phyloP scores from a whole-genome alignment of 1,284 basidiomycete species.

The Xanthoconium separans region DNA sequence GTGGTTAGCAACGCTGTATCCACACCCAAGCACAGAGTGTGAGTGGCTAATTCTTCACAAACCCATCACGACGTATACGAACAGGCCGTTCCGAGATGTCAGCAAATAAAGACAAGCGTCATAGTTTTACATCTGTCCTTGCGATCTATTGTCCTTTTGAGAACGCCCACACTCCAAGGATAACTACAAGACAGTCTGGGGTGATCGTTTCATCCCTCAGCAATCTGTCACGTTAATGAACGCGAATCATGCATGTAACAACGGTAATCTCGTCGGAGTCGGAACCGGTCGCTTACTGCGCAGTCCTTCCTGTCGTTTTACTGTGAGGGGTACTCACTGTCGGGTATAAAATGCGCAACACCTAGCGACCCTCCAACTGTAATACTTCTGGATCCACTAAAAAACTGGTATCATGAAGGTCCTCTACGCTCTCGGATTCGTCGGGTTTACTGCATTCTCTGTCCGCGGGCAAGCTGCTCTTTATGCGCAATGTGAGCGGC shows the following conservation, averaged over 20 bases:
- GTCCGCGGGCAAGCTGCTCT: slow-evolving; percentile 9
- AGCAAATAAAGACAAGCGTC: no score
- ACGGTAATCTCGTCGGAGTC: neutral
- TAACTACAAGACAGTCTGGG: no score
- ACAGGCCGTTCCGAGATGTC: neutral
- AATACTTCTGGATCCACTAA: neutral
- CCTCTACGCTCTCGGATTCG: slow-evolving; percentile 4
- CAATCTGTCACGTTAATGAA: no score
- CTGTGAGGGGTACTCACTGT: neutral
- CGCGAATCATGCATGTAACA: neutral
- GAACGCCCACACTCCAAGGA: no score
- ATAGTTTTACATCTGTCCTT: no score
- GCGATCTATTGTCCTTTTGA: no score
- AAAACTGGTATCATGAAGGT: slow-evolving; percentile 3
- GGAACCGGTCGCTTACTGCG: neutral
- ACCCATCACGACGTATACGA: neutral
- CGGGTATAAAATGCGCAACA: slow-evolving; percentile 4
- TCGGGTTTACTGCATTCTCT: slow-evolving; percentile 4
- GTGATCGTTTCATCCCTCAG: no score
- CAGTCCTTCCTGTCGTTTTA: neutral
- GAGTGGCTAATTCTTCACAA: neutral
- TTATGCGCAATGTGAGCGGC: slow-evolving; percentile 12
- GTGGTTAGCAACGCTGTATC: neutral
- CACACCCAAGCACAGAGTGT: no score
- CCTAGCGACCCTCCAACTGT: neutral